phyloP scores from a whole-genome alignment of 106 monocot species.

The Allium fistulosum region DNA sequence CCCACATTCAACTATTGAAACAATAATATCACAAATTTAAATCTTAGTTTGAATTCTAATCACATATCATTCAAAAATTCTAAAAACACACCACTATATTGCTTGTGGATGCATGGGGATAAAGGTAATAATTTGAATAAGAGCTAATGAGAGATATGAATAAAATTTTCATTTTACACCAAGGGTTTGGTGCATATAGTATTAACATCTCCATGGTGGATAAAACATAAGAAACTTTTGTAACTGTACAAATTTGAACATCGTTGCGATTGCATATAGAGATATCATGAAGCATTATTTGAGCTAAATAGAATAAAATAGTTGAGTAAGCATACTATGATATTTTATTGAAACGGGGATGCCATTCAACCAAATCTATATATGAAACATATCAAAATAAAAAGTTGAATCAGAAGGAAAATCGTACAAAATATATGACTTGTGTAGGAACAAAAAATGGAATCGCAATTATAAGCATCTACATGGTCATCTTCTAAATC shows the following conservation, averaged over 20 bases:
- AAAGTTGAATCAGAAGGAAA: slow-evolving; percentile 86
- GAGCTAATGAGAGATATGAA: slow-evolving; percentile 69
- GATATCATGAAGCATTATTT: neutral
- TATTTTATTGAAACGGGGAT: slow-evolving; percentile 49
- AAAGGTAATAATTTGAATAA: slow-evolving; percentile 24
- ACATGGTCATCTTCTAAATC: slow-evolving; percentile 61
- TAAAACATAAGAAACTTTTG: slow-evolving; percentile 36
- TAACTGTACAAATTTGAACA: slow-evolving; percentile 35
- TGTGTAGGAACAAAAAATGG: slow-evolving; percentile 67
- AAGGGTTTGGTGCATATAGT: slow-evolving; percentile 59
- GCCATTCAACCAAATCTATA: slow-evolving; percentile 80
- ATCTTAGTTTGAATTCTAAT: too few relatives aligned
- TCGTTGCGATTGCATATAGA: slow-evolving; percentile 33
- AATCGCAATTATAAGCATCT: slow-evolving; percentile 45
- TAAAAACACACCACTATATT: too few relatives aligned
- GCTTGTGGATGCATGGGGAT: too few relatives aligned
- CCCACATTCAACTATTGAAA: too few relatives aligned
- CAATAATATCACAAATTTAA: too few relatives aligned
- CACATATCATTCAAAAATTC: too few relatives aligned
- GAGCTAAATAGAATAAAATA: neutral
- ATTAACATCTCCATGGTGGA: slow-evolving; percentile 84
- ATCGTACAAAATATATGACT: slow-evolving; percentile 34
- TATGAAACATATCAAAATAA: slow-evolving; percentile 88
- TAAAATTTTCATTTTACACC: slow-evolving; percentile 68
- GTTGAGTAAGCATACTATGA: slow-evolving; percentile 39